phyloP scores from a whole-genome alignment of 2,329 filamentous ascomycete species.

The Botrytis cinerea region DNA sequence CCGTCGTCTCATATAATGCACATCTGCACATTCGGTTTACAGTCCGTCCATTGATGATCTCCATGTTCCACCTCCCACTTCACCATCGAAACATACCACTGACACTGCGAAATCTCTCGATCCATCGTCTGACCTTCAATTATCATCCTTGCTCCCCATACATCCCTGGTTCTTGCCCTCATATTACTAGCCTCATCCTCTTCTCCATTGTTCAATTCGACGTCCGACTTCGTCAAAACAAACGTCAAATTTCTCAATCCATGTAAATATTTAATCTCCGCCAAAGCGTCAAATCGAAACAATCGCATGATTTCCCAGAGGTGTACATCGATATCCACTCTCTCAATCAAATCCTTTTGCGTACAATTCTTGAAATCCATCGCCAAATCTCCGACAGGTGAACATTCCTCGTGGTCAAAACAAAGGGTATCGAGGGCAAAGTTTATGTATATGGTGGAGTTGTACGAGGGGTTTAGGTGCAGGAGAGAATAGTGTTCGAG shows the following conservation, averaged over 20 bases:
- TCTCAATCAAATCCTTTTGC: constrained; percentile 20
- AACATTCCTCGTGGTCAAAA: constrained; percentile 29
- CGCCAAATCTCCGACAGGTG: constrained; percentile 24
- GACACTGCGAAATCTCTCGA: constrained; percentile 18
- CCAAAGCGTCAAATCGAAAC: constrained; percentile 24
- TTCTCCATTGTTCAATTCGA: constrained; percentile 13
- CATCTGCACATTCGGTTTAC: constrained; percentile 26
- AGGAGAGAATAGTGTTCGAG: constrained; percentile 24
- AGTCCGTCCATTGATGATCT: constrained; percentile 1
- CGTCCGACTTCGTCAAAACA: constrained; percentile 15
- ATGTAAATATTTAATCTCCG: constrained; percentile 22
- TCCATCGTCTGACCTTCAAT: constrained; percentile 17
- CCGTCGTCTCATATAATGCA: constrained; percentile 20
- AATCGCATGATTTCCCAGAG: constrained; percentile 28
- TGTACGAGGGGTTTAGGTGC: constrained; percentile 18
- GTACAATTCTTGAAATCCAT: constrained; percentile 22
- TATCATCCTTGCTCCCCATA: constrained; percentile 8
- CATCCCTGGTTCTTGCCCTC: not conserved
- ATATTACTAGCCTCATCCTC: not conserved
- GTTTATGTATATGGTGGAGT: constrained; percentile 28
- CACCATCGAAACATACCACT: constrained; percentile 24
- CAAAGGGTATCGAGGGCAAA: constrained; percentile 27
- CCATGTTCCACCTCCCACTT: constrained; percentile 25
- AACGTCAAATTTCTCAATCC: constrained; percentile 24
- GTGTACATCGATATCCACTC: constrained; percentile 26